A percentile compares a stretch with the other conserved stretches of the same genome.
Conservation (phyloP, 2,329 filamentous ascomycete genomes). For the Beauveria rudraprayagi region DNA sequence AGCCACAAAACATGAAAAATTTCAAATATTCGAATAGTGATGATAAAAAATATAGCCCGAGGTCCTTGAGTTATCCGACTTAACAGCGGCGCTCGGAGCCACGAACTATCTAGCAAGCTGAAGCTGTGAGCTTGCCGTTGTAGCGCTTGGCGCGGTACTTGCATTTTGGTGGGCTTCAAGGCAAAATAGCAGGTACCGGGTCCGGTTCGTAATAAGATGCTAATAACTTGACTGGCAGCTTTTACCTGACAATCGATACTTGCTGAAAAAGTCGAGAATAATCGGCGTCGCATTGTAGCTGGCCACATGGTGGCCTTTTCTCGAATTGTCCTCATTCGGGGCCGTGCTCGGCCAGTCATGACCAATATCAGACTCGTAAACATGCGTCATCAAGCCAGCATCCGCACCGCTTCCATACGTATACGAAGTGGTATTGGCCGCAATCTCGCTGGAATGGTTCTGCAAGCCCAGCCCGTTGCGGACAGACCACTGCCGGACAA, state of each 20-base stretch:
- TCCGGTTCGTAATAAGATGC: too few species aligned
- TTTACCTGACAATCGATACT: not conserved
- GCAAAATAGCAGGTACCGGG: too few species aligned
- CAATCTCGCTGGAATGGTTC: conserved; percentile 11
- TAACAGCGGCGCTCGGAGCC: too few species aligned
- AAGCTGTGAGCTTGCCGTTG: too few species aligned
- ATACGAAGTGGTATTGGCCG: conserved; percentile 21
- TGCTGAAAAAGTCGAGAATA: conserved; percentile 30
- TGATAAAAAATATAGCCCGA: too few species aligned
- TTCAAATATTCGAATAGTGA: too few species aligned
- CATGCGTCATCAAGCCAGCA: conserved; percentile 22
- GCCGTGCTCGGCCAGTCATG: conserved; percentile 33
- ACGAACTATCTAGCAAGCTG: too few species aligned
- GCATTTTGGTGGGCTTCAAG: too few species aligned
- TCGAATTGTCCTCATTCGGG: conserved; percentile 25
- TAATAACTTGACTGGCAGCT: too few species aligned
- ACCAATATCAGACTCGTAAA: conserved; percentile 22
- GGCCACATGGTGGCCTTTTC: conserved; percentile 22
- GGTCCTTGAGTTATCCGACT: too few species aligned
- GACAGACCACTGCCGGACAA: conserved; percentile 28
- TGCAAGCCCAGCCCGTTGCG: conserved; percentile 20
- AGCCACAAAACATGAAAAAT: too few species aligned
- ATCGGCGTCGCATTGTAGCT: conserved; percentile 29
- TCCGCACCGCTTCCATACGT: conserved; percentile 18
- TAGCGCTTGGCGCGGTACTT: too few species aligned